phyloP scores from a whole-genome alignment of 2,329 filamentous ascomycete species.

The Penicillium sp. region DNA sequence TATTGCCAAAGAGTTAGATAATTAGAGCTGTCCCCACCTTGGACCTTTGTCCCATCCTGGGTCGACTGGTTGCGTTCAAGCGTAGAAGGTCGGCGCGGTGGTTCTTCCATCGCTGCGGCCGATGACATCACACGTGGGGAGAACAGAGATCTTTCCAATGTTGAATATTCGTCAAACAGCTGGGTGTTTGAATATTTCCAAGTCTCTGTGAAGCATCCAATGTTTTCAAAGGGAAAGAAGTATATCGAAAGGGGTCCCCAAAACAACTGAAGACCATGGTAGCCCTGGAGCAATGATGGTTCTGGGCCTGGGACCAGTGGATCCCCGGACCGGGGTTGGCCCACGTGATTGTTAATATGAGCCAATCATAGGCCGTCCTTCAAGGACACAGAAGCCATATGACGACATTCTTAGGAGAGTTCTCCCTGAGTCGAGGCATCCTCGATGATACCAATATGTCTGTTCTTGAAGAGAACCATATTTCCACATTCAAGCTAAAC shows the following conservation, averaged over 20 bases:
- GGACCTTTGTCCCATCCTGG: background rate
- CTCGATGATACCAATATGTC: too few relatives aligned
- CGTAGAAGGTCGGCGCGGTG: background rate
- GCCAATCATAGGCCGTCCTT: background rate
- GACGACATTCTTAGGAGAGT: background rate
- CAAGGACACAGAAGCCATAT: background rate
- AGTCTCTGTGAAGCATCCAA: accelerated
- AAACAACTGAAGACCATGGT: background rate
- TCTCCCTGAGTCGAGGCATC: too few relatives aligned
- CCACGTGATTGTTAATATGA: background rate
- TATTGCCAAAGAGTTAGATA: accelerated
- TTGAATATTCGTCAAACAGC: background rate
- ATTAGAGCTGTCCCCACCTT: background rate
- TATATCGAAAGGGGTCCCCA: background rate
- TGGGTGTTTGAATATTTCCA: background rate
- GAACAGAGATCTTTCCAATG: background rate
- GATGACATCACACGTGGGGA: conserved; percentile 4
- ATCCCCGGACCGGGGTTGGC: background rate
- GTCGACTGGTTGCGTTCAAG: background rate
- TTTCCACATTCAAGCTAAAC: background rate
- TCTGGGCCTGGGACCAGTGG: background rate
- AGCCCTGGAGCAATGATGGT: background rate
- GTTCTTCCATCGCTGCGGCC: conserved; percentile 1
- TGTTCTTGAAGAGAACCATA: background rate
- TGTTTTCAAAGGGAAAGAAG: background rate